Evolutionary conservation across 2,329 filamentous ascomycete genomes (phyloP), one percentile per base, ranked within the genome.

Genomic region (Pezicula neosporulosa): DNA sequence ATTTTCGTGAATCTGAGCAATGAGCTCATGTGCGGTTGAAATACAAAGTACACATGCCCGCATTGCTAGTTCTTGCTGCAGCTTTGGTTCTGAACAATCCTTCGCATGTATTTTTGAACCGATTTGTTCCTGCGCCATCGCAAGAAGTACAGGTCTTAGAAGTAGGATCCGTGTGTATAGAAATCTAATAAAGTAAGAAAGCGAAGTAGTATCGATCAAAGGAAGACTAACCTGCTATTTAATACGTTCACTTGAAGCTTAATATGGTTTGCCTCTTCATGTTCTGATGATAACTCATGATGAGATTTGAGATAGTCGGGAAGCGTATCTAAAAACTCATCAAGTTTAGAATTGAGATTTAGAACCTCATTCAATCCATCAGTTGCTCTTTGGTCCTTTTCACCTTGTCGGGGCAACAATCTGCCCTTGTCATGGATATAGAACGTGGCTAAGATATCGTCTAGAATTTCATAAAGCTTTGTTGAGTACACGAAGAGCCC

Each of bases 401-500:
- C 19, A 15, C 35, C 5, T 13, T 44, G 36, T 24, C n/a, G n/a
- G 12, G 38, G 21, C 10, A 42, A 10, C 16, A 42, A 42, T 10
- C 47, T 53, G 15, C 49, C 33, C 38, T 48, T 44, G 33, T 45
- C 30, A 27, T 36, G 30, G 16, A 42, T 24, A 45, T 60, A 57
- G 35, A 52, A 53, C 6, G 45, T 41, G 2, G 46, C 41, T 35
- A 59, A 42, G 35, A 60, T 50, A 5, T 58, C 50, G 21, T 54
- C 50, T 42, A 56, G 44, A 13, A 67, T 54, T 1, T 59, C 52
- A 8, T 58, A 54, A 7, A 61, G 48, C 15, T 57, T 51, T 0
- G 56, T 37, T 0, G 60, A 59, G 30, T 59, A 59, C 3, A 59
- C 44, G 19, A 62, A 58, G 4, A 60, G 44, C 3, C 50, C 59